These are phyloP conservation scores for Sphaerosporella brunnea DNA, from an alignment of 495 filamentous ascomycete species.

Conservation along the genomic window DNA sequence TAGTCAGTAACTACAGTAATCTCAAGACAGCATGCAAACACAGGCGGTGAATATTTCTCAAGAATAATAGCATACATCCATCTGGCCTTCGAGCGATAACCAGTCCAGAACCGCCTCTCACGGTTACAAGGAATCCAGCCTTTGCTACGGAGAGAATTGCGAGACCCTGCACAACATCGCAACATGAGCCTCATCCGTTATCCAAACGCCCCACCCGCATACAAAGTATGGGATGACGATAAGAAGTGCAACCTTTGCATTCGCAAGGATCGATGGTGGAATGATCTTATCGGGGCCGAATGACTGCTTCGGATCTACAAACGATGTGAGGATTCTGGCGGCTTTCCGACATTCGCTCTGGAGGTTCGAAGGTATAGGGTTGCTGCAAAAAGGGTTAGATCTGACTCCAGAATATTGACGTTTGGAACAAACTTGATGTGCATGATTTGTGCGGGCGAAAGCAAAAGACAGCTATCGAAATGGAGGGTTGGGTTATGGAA, in stretches of 20 bases:
- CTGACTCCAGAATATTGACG: no score
- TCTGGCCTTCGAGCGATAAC: conserved; percentile 86
- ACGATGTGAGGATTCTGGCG: conserved; percentile 83
- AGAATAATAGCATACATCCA: conserved; percentile 38
- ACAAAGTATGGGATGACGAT: no score
- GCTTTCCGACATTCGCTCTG: conserved; percentile 64
- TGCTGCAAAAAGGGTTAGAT: no score
- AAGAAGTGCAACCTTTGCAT: conserved; percentile 56
- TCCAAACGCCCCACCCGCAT: not conserved
- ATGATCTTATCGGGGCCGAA: conserved; percentile 97
- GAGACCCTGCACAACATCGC: conserved; percentile 66
- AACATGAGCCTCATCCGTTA: not conserved
- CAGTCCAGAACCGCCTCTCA: conserved; percentile 78
- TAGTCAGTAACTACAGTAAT: no score
- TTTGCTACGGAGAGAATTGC: conserved; percentile 91
- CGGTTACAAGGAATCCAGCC: conserved; percentile 86
- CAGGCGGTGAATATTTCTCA: no score
- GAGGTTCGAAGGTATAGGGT: conserved; percentile 19
- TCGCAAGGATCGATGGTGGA: conserved; percentile 71
- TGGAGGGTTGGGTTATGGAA: no score
- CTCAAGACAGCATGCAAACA: no score
- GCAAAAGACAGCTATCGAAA: no score
- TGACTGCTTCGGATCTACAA: conserved; percentile 81
- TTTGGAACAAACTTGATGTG: no score
- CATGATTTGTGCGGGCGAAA: no score